Conservation (phyloP, 768 basidiomycete genomes). For the Amanita pseudoporphyria region DNA sequence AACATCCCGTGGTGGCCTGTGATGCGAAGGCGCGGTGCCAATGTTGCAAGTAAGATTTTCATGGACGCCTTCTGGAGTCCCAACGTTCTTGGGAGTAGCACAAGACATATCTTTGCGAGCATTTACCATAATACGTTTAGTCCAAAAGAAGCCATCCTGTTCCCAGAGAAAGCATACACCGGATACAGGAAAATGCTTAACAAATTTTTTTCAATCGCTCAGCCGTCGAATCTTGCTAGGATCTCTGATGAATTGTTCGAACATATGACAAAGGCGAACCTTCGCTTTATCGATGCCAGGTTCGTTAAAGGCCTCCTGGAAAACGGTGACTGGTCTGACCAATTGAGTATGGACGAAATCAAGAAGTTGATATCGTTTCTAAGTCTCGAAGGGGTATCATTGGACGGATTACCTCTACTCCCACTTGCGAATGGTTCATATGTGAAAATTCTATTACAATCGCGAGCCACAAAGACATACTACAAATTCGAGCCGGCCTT, state of each 20-base stretch:
- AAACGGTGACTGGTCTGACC: conserved; percentile 4
- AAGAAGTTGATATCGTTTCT: conserved; percentile 20
- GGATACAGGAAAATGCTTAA: conserved; percentile 8
- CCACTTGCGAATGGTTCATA: conserved; percentile 25
- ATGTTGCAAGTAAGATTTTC: conserved; percentile 11
- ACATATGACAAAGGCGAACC: conserved; percentile 10
- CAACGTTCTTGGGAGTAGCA: conserved; percentile 14
- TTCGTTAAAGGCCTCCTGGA: conserved; percentile 16
- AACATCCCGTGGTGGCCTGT: conserved; percentile 30
- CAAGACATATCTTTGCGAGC: conserved; percentile 19
- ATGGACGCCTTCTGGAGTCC: conserved; percentile 22
- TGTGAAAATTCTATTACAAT: conserved; percentile 15
- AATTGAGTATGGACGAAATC: conserved; percentile 15
- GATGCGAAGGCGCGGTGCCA: conserved; percentile 7
- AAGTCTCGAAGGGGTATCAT: conserved; percentile 5
- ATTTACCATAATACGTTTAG: conserved; percentile 11
- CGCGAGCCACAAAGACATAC: conserved; percentile 7
- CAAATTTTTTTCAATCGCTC: conserved; percentile 14
- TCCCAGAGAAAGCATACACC: conserved; percentile 12
- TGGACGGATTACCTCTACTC: conserved; percentile 24
- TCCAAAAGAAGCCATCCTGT: conserved; percentile 17
- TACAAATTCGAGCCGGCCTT: conserved; percentile 19
- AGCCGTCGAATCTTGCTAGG: conserved; percentile 13
- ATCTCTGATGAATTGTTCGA: conserved; percentile 14
- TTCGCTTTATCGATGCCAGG: conserved; percentile 17